Percentiles rank a stretch among this genome's conserved stretches.
phyloP scores from a whole-genome alignment of 2,329 filamentous ascomycete species.

The Neonectria neomacrospora region DNA sequence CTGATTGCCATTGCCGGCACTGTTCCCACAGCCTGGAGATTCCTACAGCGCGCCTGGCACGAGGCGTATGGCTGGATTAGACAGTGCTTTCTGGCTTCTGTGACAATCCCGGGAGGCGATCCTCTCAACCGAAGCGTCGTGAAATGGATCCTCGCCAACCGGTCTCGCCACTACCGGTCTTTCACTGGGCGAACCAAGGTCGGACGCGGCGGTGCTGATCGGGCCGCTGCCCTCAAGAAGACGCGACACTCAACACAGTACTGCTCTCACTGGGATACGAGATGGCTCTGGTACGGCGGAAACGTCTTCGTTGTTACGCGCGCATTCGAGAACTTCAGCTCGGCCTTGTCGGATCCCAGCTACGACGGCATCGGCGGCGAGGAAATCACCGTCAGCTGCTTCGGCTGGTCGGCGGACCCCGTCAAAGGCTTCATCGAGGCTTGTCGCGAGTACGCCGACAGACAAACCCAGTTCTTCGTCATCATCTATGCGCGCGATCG shows the following conservation, averaged over 20 bases:
- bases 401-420: conserved; percentile 62
- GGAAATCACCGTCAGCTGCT: conserved; percentile 60
- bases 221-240: conserved; percentile 55
- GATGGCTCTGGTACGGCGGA: conserved; percentile 62
- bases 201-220: conserved; percentile 47
- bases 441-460: conserved; percentile 61
- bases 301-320: conserved; percentile 59
- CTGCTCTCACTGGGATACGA: conserved; percentile 56
- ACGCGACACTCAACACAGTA: conserved; percentile 56
- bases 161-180: conserved; percentile 52
- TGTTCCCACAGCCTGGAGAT: conserved; percentile 53
- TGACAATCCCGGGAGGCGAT: conserved; percentile 57
- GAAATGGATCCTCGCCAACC: conserved; percentile 57
- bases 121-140: conserved; percentile 58
- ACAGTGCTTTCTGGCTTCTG: conserved; percentile 56
- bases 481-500: conserved; percentile 60
- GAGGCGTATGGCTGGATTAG: conserved; percentile 55
- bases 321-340: conserved; percentile 52
- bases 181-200: conserved; percentile 58
- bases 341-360: conserved; percentile 53
- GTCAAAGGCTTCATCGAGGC: conserved; percentile 58
- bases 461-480: conserved; percentile 61
- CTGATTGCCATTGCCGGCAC: conserved; percentile 57
- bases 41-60: conserved; percentile 50
- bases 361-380: conserved; percentile 59